Evolutionary conservation across 192 early-diverging fungal genomes (phyloP).

Genomic region (Haplosporangium gracile): DNA sequence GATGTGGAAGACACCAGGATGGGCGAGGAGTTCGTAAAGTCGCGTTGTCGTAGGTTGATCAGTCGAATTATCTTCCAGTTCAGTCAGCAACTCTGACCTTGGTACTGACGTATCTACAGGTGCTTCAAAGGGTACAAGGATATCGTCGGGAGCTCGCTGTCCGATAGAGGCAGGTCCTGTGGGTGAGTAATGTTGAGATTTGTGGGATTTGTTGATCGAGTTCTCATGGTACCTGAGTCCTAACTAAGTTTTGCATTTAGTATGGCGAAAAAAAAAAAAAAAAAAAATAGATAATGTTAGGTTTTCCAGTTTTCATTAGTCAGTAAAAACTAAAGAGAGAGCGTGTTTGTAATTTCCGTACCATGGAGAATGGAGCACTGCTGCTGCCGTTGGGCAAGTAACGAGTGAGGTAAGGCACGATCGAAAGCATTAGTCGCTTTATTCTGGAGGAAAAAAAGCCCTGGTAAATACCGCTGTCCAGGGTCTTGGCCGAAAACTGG

Average conservation of each 20-base stretch:
- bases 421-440: neutral
- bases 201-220: neutral
- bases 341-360: neutral
- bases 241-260: neutral
- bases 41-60: neutral
- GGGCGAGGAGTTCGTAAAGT: conserved; percentile 5
- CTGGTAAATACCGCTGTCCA: neutral
- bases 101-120: neutral
- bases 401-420: neutral
- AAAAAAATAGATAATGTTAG: neutral
- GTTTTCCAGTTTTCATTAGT: too few relatives aligned
- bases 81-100: neutral
- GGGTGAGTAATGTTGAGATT: neutral
- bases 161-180: neutral
- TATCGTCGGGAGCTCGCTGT: conserved; percentile 5
- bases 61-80: neutral
- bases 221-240: conserved; percentile 18
- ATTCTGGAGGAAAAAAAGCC: neutral
- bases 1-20: conserved; percentile 16
- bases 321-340: neutral
- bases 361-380: conserved; percentile 13
- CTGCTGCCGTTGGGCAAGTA: neutral
- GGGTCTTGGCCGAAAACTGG: neutral
- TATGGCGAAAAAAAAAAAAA: neutral
- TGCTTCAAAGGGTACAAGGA: neutral